Conservation (phyloP, 2,329 filamentous ascomycete species). For the Chaetomiaceae sp. region DNA sequence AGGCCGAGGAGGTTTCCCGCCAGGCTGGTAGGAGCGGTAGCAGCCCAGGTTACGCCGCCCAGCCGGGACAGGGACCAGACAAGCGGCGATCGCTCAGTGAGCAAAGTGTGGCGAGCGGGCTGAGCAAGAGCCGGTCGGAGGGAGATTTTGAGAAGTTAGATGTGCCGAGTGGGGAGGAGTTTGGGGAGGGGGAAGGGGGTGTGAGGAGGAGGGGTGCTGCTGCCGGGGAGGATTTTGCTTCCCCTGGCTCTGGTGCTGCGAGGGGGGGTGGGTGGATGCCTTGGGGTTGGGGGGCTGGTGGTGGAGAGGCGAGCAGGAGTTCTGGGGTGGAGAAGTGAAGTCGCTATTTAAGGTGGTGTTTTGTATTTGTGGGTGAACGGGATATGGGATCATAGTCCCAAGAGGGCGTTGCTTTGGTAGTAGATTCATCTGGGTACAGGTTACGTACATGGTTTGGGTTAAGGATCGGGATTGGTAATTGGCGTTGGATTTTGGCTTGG, state of each 20-base stretch:
- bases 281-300: slow-evolving; percentile 40
- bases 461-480: no score
- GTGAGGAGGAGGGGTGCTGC: slow-evolving; percentile 22
- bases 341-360: not conserved
- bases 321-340: slow-evolving; percentile 36
- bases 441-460: no score
- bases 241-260: no score
- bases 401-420: no score
- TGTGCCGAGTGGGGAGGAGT: slow-evolving; percentile 59
- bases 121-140: slow-evolving; percentile 80
- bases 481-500: no score
- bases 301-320: slow-evolving; percentile 29
- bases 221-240: no score
- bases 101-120: slow-evolving; percentile 54
- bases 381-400: no score
- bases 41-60: no score
- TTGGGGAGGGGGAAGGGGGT: slow-evolving; percentile 35
- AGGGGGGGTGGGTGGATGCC: slow-evolving; percentile 50
- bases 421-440: no score
- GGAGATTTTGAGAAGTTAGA: slow-evolving; percentile 87
- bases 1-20: slow-evolving; percentile 45
- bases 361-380: no score
- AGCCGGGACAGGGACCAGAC: no score
- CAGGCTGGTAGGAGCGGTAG: no score
- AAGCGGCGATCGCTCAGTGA: slow-evolving; percentile 38